Evolutionary conservation across 768 basidiomycete genomes (phyloP).

Genomic region (Tylopilus cervinicoccineus): DNA sequence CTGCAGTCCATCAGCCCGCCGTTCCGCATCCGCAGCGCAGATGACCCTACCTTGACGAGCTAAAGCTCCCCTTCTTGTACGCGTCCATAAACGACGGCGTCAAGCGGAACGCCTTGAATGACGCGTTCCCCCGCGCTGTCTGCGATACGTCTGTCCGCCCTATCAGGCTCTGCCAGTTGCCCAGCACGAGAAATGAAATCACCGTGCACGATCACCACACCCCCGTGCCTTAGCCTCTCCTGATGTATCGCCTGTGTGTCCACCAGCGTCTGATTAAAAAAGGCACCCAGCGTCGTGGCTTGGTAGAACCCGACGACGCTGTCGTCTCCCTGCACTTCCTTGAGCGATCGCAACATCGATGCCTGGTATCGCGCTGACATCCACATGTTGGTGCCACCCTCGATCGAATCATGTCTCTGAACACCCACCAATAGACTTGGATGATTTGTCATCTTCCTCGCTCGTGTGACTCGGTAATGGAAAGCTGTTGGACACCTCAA

Average conservation of each 20-base stretch:
- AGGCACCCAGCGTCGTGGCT: conserved; percentile 79
- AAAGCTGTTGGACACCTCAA: conserved; percentile 91
- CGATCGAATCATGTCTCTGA: conserved; percentile 3
- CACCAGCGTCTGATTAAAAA: conserved; percentile 75
- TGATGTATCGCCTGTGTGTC: conserved; percentile 85
- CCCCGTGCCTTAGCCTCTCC: conserved; percentile 81
- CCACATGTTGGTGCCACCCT: conserved; percentile 1
- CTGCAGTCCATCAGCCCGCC: conserved; percentile 37
- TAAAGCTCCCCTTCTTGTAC: conserved; percentile 80
- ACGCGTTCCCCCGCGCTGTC: conserved; percentile 76
- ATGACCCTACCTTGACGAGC: conserved; percentile 65
- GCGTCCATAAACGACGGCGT: conserved; percentile 78
- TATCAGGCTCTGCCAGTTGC: conserved; percentile 3
- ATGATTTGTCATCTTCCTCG: conserved; percentile 81
- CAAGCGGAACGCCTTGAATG: conserved; percentile 85
- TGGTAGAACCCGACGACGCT: conserved; percentile 94
- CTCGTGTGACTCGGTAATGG: conserved; percentile 67
- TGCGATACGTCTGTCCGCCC: conserved; percentile 63
- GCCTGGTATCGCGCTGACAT: conserved; percentile 71
- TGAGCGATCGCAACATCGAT: conserved; percentile 81
- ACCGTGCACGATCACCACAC: conserved; percentile 85
- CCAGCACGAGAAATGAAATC: conserved; percentile 19
- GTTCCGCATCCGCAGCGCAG: not conserved
- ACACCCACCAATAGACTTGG: conserved; percentile 65
- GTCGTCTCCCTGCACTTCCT: conserved; percentile 89